Conservation (phyloP, 352 stramenopile species). For the Globisporangium iwayamae region DNA sequence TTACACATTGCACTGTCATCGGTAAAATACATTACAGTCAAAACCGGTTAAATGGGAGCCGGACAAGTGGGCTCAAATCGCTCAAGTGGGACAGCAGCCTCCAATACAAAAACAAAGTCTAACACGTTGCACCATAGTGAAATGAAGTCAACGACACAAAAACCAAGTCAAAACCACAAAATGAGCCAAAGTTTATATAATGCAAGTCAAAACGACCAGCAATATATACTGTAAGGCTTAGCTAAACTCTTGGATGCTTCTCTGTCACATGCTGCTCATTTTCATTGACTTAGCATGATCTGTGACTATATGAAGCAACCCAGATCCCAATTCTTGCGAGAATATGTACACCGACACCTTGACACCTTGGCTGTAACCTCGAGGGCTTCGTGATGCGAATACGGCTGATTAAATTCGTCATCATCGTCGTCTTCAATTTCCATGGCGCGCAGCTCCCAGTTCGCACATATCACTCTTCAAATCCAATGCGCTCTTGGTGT, state of each 20-base stretch:
- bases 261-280: not conserved
- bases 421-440: not conserved
- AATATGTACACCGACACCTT: not conserved
- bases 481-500: not conserved
- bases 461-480: not conserved
- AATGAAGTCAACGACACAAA: too few species aligned
- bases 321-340: not conserved
- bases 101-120: too few species aligned
- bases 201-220: too few species aligned
- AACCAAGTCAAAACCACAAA: too few species aligned
- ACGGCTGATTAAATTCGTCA: not conserved
- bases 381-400: not conserved
- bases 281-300: not conserved
- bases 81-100: too few species aligned
- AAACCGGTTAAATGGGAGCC: too few species aligned
- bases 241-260: not conserved
- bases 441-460: not conserved
- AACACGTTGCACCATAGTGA: too few species aligned
- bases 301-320: not conserved
- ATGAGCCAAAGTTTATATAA: too few species aligned
- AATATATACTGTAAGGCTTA: too few species aligned
- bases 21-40: too few species aligned
- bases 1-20: too few species aligned
- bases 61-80: too few species aligned
- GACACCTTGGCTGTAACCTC: not conserved